phyloP scores from a whole-genome alignment of 164 flowering plant genomes.

The Euptelea pleiosperma region DNA sequence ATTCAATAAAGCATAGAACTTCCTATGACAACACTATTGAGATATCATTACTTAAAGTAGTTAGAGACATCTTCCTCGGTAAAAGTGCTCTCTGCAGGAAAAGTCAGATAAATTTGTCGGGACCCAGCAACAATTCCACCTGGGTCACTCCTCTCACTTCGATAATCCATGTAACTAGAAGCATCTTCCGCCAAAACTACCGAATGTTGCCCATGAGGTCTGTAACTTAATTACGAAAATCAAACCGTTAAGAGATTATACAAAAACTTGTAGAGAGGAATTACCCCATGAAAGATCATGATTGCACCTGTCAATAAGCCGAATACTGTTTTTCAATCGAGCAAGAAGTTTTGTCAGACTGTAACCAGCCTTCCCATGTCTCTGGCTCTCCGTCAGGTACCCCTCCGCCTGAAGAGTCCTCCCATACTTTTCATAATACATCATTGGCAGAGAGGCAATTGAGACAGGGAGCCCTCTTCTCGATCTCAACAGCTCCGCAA shows the following conservation, averaged over 20 bases:
- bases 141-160: conserved; percentile 57
- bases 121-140: conserved; percentile 71
- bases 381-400: conserved; percentile 89
- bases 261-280: background rate
- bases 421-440: conserved; percentile 76
- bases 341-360: conserved; percentile 87
- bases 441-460: conserved; percentile 78
- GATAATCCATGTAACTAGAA: conserved; percentile 45
- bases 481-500: conserved; percentile 60
- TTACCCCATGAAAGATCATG: background rate
- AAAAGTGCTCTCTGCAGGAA: conserved; percentile 93
- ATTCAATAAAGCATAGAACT: background rate
- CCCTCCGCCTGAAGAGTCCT: conserved; percentile 78
- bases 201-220: conserved; percentile 93
- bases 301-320: conserved; percentile 69
- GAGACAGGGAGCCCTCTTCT: conserved; percentile 74
- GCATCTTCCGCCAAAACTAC: conserved; percentile 83
- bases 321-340: conserved; percentile 59
- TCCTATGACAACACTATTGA: background rate
- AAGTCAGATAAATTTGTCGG: conserved; percentile 87
- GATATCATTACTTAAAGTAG: conserved; percentile 59
- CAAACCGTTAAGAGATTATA: background rate
- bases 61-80: conserved; percentile 81
- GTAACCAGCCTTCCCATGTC: conserved; percentile 88
- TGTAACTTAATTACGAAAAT: conserved; percentile 29